phyloP scores from a whole-genome alignment of 1,284 basidiomycete genomes.

The Cryptococcus hybrid region DNA sequence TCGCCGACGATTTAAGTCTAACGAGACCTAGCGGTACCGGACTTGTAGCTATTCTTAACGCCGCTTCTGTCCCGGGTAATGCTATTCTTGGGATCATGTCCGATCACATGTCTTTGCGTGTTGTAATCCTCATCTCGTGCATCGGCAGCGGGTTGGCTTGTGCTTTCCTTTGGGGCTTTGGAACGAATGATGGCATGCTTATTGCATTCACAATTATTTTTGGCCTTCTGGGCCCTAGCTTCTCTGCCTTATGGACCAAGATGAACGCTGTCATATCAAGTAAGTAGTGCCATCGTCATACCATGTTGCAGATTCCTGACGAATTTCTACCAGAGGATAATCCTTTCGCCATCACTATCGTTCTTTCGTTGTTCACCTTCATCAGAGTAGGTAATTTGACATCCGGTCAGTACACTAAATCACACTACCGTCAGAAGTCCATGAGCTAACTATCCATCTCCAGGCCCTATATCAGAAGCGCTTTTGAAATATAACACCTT shows the following conservation, averaged over 20 bases:
- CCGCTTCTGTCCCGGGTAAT: constrained; percentile 45
- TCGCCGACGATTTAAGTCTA: constrained; percentile 37
- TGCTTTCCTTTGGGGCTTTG: constrained; percentile 49
- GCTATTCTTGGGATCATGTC: constrained; percentile 41
- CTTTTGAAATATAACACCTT: constrained; percentile 24
- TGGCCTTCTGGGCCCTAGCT: constrained; percentile 32
- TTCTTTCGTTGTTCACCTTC: constrained; percentile 45
- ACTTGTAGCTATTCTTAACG: constrained; percentile 47
- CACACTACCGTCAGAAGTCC: neutral
- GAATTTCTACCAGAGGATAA: constrained; percentile 34
- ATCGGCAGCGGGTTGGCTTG: constrained; percentile 35
- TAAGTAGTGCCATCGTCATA: constrained; percentile 12
- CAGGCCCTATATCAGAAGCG: constrained; percentile 37
- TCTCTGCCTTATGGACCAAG: constrained; percentile 38
- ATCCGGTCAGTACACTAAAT: constrained; percentile 19
- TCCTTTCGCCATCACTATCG: constrained; percentile 28
- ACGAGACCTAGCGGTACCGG: constrained; percentile 39
- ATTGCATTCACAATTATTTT: constrained; percentile 34
- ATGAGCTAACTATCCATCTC: too few species aligned
- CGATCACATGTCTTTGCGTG: constrained; percentile 35
- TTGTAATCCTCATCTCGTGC: constrained; percentile 40
- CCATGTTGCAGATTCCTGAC: neutral
- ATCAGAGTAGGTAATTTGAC: constrained; percentile 45
- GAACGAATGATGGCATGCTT: constrained; percentile 30
- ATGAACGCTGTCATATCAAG: constrained; percentile 35